Base-by-base conservation (phyloP, 2,329 filamentous ascomycete genomes). In the Fusarium subtropicale region DNA sequence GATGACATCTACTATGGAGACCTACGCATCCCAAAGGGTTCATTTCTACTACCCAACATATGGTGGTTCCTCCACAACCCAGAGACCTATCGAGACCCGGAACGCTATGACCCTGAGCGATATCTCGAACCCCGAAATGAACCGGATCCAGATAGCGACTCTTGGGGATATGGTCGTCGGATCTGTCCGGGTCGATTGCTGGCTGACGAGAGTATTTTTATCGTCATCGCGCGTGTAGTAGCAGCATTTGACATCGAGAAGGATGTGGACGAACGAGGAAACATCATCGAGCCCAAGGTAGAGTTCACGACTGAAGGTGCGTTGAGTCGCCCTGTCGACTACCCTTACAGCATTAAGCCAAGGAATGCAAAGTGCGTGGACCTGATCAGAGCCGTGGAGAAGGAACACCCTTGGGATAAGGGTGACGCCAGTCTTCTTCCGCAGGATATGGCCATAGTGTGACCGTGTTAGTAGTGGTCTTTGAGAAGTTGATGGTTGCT, bases 211-310 rank as follows among this genome's bases (percentile, higher is more conserved):
- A 67, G 73, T 3, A 20, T 79, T 0, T 81, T 74, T 47, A 64
- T 80, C 16, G 79, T 61, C 5, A 69, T 80, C 22, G 82, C 77
- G 0, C 83, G 83, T 42, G 74, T 79, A 0, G 75, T 88, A 5
- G 78, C 84, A 0, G 82, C 81, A 0, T 87, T 87, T 56, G 74
- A 78, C 5, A 78, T 86, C 7, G 62, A 45, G 4, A 60, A 42
- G 6, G 18, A 38, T 38, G 34, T 38, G 10, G 34, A 38, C 10
- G 36, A 64, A 2, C 41, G 36, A 0, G 24, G 56, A 11, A 45
- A 46, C 5, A 31, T 26, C 28, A 36, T 30, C 15, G 33, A 58
- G 2, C n/a, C 56, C 3, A 24, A 61, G 20, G 34, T 60, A 11
- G 13, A 22, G 12, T 71, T 71, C 22, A 38, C 34, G 18, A 69